Evolutionary conservation across 257 asterid species (phyloP).

Genomic region (Petunia secreta): DNA sequence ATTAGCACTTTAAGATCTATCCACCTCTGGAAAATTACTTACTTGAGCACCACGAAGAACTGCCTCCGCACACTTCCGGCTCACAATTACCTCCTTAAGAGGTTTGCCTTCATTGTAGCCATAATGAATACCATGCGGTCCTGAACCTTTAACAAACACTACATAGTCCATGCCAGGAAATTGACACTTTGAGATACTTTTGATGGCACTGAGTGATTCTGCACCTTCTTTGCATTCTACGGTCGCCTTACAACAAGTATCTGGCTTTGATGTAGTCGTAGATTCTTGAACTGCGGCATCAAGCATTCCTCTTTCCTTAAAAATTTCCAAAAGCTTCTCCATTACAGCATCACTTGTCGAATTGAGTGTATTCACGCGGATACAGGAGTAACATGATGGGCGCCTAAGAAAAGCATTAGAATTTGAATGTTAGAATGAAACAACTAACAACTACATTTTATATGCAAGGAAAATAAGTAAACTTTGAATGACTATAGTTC

Average conservation of each 20-base stretch:
- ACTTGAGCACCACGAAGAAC: conserved; percentile 99
- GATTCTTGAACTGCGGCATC: conserved; percentile 36
- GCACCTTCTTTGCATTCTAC: conserved; percentile 26
- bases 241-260: conserved; percentile 33
- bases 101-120: conserved; percentile 54
- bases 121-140: conserved; percentile 81
- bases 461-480: neutral
- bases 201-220: conserved; percentile 24
- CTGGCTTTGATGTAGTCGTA: conserved; percentile 20
- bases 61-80: conserved; percentile 99
- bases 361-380: conserved; percentile 81
- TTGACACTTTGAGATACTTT: conserved; percentile 61
- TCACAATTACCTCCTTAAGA: conserved; percentile 89
- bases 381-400: conserved; percentile 92
- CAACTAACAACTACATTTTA: neutral
- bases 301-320: conserved; percentile 50
- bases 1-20: too few species aligned
- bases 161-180: conserved; percentile 75
- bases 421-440: neutral
- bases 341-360: conserved; percentile 69
- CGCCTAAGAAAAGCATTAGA: conserved; percentile 58
- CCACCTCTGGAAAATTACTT: conserved; percentile 26
- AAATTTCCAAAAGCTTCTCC: conserved; percentile 61
- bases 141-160: conserved; percentile 78
- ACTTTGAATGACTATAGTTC: neutral